phyloP scores from a whole-genome alignment of 441 rosid genomes.

The Pelargonium cotyledonis region DNA sequence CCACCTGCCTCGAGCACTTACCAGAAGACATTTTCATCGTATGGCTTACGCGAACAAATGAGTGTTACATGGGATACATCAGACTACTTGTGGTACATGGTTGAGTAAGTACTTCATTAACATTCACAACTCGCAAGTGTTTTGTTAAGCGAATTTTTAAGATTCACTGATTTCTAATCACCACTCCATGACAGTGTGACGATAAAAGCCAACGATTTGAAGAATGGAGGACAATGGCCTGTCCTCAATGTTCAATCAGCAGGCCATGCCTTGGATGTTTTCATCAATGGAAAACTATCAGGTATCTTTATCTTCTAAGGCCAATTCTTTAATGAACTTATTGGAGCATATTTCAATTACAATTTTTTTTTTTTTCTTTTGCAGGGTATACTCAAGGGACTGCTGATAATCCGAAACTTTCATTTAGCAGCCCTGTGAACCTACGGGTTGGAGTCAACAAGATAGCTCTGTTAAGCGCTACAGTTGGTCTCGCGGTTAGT shows the following conservation, averaged over 20 bases:
- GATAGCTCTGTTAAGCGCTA: constrained; percentile 47
- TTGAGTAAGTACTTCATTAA: constrained; percentile 21
- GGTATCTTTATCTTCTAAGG: constrained; percentile 15
- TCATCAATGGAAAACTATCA: constrained; percentile 34
- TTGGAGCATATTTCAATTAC: too few species aligned
- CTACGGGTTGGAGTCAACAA: constrained; percentile 51
- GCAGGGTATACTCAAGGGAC: neutral
- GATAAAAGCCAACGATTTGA: constrained; percentile 25
- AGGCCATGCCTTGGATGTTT: constrained; percentile 35
- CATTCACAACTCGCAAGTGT: too few species aligned
- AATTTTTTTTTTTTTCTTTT: neutral
- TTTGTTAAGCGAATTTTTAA: too few species aligned
- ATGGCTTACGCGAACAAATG: constrained; percentile 32
- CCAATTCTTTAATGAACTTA: too few species aligned
- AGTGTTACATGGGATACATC: constrained; percentile 37
- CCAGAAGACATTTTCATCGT: constrained; percentile 21
- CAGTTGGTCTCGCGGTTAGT: constrained; percentile 53
- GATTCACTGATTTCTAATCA: too few species aligned
- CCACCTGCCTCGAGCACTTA: neutral
- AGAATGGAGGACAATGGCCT: constrained; percentile 12
- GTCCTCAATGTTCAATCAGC: constrained; percentile 28
- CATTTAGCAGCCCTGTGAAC: constrained; percentile 41
- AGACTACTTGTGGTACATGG: constrained; percentile 48
- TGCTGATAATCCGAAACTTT: constrained; percentile 29
- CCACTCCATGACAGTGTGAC: constrained; percentile 17